phyloP scores from a whole-genome alignment of 2,329 filamentous ascomycete species.

The Aureobasidium pullulans region DNA sequence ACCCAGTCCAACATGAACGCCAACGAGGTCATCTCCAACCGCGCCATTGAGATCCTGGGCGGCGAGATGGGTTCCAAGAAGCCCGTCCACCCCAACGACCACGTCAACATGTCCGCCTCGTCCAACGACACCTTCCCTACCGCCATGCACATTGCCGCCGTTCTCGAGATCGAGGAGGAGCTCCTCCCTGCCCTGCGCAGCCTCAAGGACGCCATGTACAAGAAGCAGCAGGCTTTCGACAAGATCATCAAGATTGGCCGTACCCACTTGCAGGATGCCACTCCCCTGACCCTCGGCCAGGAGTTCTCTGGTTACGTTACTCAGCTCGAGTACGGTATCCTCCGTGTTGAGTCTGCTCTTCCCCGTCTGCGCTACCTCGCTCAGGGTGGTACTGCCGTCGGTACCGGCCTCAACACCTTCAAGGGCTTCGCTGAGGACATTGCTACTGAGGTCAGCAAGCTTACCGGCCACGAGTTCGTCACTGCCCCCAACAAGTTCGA shows the following conservation, averaged over 20 bases:
- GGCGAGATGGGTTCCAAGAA: constrained; percentile 94
- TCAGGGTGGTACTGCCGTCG: constrained; percentile 93
- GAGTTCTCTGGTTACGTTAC: constrained; percentile 97
- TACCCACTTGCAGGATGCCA: constrained; percentile 95
- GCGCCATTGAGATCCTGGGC: constrained; percentile 94
- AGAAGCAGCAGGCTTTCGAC: constrained; percentile 83
- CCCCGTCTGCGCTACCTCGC: constrained; percentile 81
- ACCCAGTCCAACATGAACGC: constrained; percentile 99
- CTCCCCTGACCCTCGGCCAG: constrained; percentile 87
- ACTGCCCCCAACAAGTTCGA: constrained; percentile 99
- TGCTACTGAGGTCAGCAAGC: constrained; percentile 80
- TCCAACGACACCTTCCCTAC: constrained; percentile 99
- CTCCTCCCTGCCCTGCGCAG: constrained; percentile 76
- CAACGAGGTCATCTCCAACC: constrained; percentile 99
- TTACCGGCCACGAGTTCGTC: constrained; percentile 89
- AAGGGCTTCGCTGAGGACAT: constrained; percentile 92
- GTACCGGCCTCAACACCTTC: constrained; percentile 96
- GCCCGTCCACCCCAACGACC: constrained; percentile 98
- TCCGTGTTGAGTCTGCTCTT: constrained; percentile 74
- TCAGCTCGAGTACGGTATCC: constrained; percentile 84
- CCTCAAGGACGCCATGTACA: constrained; percentile 75
- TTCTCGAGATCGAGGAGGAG: constrained; percentile 81
- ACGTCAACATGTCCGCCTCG: constrained; percentile 98
- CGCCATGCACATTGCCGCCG: constrained; percentile 98
- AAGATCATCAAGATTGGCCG: constrained; percentile 98